Percentiles rank a stretch among this genome's conserved stretches.
Conservation (phyloP, 2,329 filamentous ascomycete species). For the Penicillium sp. region DNA sequence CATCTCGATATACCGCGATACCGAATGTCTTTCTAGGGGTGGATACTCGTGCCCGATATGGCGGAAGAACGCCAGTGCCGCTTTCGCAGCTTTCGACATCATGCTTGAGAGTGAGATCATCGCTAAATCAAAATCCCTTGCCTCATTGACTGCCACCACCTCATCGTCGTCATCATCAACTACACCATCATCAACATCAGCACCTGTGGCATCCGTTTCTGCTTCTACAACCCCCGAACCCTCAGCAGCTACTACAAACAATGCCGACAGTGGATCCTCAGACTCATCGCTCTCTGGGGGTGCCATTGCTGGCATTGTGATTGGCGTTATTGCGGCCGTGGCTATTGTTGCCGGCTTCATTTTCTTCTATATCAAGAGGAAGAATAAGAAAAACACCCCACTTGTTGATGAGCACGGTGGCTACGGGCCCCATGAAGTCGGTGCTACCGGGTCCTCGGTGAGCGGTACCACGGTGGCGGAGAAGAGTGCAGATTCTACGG, state of each 20-base stretch:
- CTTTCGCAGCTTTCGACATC: slow-evolving; percentile 8
- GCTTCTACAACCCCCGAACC: background rate
- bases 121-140: background rate
- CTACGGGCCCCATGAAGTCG: slow-evolving; percentile 1
- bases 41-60: slow-evolving; percentile 12
- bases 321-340: slow-evolving; percentile 11
- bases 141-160: background rate
- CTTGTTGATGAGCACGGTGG: background rate
- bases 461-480: slow-evolving; percentile 2
- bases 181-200: background rate
- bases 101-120: slow-evolving; percentile 2
- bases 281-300: slow-evolving; percentile 6
- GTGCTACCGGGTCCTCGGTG: slow-evolving; percentile 1
- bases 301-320: slow-evolving; percentile 15
- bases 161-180: background rate
- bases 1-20: slow-evolving; percentile 18
- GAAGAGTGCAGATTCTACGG: background rate
- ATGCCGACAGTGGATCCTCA: background rate
- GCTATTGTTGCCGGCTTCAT: background rate
- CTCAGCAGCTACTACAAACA: background rate
- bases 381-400: background rate
- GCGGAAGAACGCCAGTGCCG: slow-evolving; percentile 12
- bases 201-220: background rate
- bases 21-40: slow-evolving; percentile 2
- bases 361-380: background rate